Base-by-base conservation (phyloP, 148 eudicot genomes). In the Agrostemma githago region DNA sequence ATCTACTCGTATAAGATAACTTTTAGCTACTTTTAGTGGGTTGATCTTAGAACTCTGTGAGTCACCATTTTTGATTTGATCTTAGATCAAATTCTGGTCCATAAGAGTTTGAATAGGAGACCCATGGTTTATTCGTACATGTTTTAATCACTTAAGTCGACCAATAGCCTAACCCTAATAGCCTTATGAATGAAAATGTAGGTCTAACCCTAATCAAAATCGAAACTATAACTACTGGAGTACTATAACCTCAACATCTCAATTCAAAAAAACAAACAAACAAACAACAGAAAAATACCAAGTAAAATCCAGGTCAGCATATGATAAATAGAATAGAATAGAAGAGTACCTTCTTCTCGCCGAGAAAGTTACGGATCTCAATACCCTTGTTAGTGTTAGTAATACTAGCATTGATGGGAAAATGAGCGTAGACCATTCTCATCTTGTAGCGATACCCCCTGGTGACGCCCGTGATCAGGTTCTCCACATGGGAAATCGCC, bases 351-450 rank as follows among this genome's bases (percentile, higher is more conserved):
- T 74, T 88, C 71, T 88, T 88, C 73, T 89, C 89, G 14, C 89
- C 93, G 21, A 89, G 89, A 51, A 89, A 89, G 58, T 89, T 89
- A 38, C 93, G 81, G 80, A 89, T 85, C 86, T 87, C 89, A 64
- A 89, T 89, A 14, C 79, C 74, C 81, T 74, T 79, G 38, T 72
- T 78, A 10, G 53, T 12, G 14, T 74, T 79, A 39, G 80, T 70
- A 61, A 89, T 89, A 40, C 85, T 82, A 9, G 89, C 93, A 79
- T 89, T 89, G 21, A 87, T 87, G 1, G 93, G 93, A 65, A 87
- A 87, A 48, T 89, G 93, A 75, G 93, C 93, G 5, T 89, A 89
- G 0, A 89, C 93, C 75, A 89, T 85, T 1, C 93, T 76, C 93
- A 89, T 89, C 85, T 89, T 89, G 69, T 87, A 89, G 0, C 90